Evolutionary conservation across 2,329 filamentous ascomycete genomes (phyloP).

Genomic region (Fusarium zealandicum): DNA sequence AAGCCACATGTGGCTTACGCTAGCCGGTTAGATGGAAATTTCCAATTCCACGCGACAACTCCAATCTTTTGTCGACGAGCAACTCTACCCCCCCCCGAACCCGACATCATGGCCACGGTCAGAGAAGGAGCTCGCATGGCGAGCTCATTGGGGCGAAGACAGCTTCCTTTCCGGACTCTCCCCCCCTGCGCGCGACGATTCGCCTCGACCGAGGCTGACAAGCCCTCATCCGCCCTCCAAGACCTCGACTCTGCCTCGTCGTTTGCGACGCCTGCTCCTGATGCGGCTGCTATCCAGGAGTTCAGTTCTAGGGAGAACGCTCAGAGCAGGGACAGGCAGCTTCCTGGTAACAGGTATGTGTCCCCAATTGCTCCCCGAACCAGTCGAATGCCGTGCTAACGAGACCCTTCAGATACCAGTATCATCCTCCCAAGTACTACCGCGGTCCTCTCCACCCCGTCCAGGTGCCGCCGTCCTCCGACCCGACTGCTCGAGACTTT

Average conservation of each 20-base stretch:
- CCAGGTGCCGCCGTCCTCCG: constrained; percentile 84
- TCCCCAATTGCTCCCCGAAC: not conserved
- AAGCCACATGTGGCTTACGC: constrained; percentile 37
- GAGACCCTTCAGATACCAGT: constrained; percentile 77
- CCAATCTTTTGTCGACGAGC: constrained; percentile 35
- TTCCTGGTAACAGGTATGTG: constrained; percentile 58
- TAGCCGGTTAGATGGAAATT: constrained; percentile 45
- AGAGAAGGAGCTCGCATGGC: constrained; percentile 51
- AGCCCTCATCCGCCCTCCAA: constrained; percentile 46
- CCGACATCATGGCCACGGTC: constrained; percentile 50
- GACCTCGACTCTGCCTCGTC: constrained; percentile 62
- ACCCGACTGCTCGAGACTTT: constrained; percentile 87
- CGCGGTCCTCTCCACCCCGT: constrained; percentile 92
- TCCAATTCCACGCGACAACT: constrained; percentile 40
- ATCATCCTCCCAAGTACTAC: constrained; percentile 91
- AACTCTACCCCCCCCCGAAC: constrained; percentile 12
- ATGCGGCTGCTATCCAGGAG: constrained; percentile 48
- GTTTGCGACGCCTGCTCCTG: constrained; percentile 52
- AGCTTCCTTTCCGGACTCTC: constrained; percentile 37
- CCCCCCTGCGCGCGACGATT: constrained; percentile 49
- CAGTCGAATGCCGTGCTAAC: not conserved
- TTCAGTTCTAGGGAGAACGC: constrained; percentile 51
- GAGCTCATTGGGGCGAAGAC: constrained; percentile 43
- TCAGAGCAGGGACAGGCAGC: constrained; percentile 46
- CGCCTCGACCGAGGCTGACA: constrained; percentile 55